Evolutionary conservation across 345 rosid species (phyloP), one percentile per base, ranked within the genome.

Genomic region (Anastatica hierochuntica): DNA sequence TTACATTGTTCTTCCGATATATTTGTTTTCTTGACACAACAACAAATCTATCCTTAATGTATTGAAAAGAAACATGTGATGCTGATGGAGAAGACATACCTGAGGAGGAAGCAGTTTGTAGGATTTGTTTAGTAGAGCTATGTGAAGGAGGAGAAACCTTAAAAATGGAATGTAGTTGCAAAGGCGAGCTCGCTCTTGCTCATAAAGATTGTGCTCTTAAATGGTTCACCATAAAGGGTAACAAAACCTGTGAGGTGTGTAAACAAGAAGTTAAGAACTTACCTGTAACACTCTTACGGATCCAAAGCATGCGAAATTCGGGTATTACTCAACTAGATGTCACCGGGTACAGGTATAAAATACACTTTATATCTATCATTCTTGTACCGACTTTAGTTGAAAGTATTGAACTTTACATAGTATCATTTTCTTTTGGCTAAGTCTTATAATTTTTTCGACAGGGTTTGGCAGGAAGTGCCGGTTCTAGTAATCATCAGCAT

Each of bases 121-220:
- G 98, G 62, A 90, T 90, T 65, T 90, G 98, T 71, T 41, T 90
- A 53, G 79, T 79, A 31, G 98, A 86, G 11, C 69, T 90, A 13
- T 74, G 88, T 43, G 96, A 90, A 84, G 95, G 95, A 21, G 98
- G 98, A 4, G 96, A 90, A 74, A 90, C 98, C 10, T 70, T 90
- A 18, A 84, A 87, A 81, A 84, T 90, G 92, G 98, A 90, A 63
- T 90, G 96, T 77, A 87, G 95, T 73, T 90, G 96, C 79, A 90
- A 84, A 83, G 98, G 98, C 0, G 96, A 90, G 64, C 96, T 90
- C 26, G 96, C 98, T 64, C 71, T 90, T 55, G 96, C 98, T 10
- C 98, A 87, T 71, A 78, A 74, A 72, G 96, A 87, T 37, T 90
- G 98, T 70, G 96, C 96, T 43, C 67, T 87, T 13, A 90, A 90